A percentile compares a stretch with the other conserved stretches of the same genome.
These are phyloP conservation scores for Ostreobium quekettii DNA, from an alignment of 139 green algal genomes.

Conservation along the genomic window DNA sequence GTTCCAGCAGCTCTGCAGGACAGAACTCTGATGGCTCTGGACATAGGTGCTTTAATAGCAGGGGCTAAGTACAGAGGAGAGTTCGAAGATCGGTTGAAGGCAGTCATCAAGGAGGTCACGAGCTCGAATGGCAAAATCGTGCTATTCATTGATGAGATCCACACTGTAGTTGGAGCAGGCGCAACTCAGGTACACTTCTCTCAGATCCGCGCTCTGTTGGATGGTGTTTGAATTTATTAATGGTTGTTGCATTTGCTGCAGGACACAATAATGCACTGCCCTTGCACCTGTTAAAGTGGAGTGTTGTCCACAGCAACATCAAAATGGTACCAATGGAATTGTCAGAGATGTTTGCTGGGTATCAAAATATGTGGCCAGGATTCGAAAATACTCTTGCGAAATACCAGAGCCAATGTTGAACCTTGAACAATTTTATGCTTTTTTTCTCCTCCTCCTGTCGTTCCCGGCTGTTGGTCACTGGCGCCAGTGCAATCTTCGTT, in stretches of 20 bases:
- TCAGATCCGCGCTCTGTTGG: neutral
- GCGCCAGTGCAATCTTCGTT: too few relatives aligned
- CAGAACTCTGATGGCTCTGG: slow-evolving; percentile 66
- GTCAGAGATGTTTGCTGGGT: too few relatives aligned
- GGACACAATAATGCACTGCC: too few relatives aligned
- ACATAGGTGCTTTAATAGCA: slow-evolving; percentile 86
- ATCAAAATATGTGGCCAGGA: too few relatives aligned
- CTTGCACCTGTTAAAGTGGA: too few relatives aligned
- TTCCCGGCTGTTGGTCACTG: too few relatives aligned
- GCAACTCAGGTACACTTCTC: slow-evolving; percentile 26
- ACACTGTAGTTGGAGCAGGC: slow-evolving; percentile 54
- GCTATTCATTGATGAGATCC: slow-evolving; percentile 94
- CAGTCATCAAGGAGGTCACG: slow-evolving; percentile 67
- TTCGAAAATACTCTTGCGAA: too few relatives aligned
- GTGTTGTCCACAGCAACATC: too few relatives aligned
- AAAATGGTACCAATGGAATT: too few relatives aligned
- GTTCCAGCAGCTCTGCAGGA: slow-evolving; percentile 64
- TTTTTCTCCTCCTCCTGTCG: too few relatives aligned
- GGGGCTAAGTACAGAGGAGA: slow-evolving; percentile 85
- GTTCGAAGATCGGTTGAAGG: slow-evolving; percentile 68
- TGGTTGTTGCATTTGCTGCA: neutral
- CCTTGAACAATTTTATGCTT: too few relatives aligned
- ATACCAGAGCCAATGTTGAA: too few relatives aligned
- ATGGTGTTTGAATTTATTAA: neutral
- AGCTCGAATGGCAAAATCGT: slow-evolving; percentile 50